Conservation (phyloP, 306 rosid species). For the Begonia peltatifolia region DNA sequence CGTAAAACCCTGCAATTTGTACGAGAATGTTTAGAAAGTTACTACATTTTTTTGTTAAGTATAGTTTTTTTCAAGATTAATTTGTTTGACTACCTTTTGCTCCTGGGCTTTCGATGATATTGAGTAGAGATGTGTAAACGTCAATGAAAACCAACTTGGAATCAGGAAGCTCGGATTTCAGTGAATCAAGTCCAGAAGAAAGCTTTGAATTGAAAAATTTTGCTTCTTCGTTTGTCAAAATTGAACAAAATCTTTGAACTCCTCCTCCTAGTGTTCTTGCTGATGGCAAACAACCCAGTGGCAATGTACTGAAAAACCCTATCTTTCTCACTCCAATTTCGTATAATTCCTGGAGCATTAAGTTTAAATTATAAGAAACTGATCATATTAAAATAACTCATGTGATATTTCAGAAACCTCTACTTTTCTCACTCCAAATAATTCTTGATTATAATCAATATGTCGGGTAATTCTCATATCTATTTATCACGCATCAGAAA, state of each 20-base stretch:
- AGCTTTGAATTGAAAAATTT: conserved; percentile 50
- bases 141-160: conserved; percentile 54
- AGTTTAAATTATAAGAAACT: background rate
- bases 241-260: conserved; percentile 24
- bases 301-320: conserved; percentile 34
- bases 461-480: no score
- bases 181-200: conserved; percentile 14
- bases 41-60: background rate
- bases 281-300: conserved; percentile 56
- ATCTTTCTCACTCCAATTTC: conserved; percentile 53
- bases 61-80: background rate
- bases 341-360: conserved; percentile 31
- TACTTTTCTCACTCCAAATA: no score
- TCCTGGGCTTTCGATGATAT: conserved; percentile 30
- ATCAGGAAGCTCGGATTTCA: conserved; percentile 18
- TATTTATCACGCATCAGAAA: background rate
- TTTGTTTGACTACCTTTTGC: background rate
- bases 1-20: conserved; percentile 42
- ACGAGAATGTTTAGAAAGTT: no score
- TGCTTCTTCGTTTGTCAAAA: conserved; percentile 36
- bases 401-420: background rate
- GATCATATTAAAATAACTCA: background rate
- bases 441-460: no score
- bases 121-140: conserved; percentile 19
- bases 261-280: conserved; percentile 52